Evolutionary conservation across 2,329 filamentous ascomycete genomes (phyloP).

Genomic region (Parasarocladium wereldwijsianum): DNA sequence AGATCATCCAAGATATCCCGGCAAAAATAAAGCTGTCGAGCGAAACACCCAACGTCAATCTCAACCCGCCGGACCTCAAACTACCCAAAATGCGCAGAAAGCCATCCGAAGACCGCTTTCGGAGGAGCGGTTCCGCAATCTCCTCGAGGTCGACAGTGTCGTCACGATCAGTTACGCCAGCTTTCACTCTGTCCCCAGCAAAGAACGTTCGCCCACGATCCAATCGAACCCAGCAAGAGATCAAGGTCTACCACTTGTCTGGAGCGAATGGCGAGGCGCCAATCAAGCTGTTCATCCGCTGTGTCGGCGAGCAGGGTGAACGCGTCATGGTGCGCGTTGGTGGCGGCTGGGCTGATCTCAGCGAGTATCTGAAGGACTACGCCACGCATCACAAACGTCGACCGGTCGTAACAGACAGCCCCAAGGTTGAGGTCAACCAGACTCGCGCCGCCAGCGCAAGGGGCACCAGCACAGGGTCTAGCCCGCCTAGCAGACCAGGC

Average conservation of each 20-base stretch:
- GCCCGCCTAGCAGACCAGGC: slow-evolving; percentile 24
- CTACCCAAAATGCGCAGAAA: slow-evolving; percentile 30
- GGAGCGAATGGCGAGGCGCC: slow-evolving; percentile 72
- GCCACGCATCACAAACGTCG: slow-evolving; percentile 80
- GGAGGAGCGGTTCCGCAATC: slow-evolving; percentile 33
- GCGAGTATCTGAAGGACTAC: slow-evolving; percentile 88
- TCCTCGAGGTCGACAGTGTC: slow-evolving; percentile 32
- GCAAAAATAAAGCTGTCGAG: slow-evolving; percentile 62
- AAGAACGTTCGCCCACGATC: slow-evolving; percentile 33
- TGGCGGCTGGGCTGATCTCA: slow-evolving; percentile 94
- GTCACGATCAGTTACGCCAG: slow-evolving; percentile 46
- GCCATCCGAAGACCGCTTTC: slow-evolving; percentile 25
- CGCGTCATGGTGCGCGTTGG: slow-evolving; percentile 96
- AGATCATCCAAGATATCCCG: slow-evolving; percentile 64
- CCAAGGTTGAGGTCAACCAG: slow-evolving; percentile 43
- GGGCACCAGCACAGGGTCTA: slow-evolving; percentile 19
- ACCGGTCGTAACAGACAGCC: slow-evolving; percentile 27
- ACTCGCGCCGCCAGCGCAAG: slow-evolving; percentile 16
- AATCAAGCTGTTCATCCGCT: slow-evolving; percentile 86
- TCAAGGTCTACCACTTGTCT: slow-evolving; percentile 85
- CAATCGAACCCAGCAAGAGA: slow-evolving; percentile 49
- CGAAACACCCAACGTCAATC: slow-evolving; percentile 31
- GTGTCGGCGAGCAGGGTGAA: slow-evolving; percentile 79
- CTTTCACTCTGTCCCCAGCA: slow-evolving; percentile 55
- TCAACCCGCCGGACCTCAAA: slow-evolving; percentile 44